A percentile compares a stretch with the other conserved stretches of the same genome.
Conservation (phyloP, 2,329 filamentous ascomycete species). For the Trichophyton verrucosum region DNA sequence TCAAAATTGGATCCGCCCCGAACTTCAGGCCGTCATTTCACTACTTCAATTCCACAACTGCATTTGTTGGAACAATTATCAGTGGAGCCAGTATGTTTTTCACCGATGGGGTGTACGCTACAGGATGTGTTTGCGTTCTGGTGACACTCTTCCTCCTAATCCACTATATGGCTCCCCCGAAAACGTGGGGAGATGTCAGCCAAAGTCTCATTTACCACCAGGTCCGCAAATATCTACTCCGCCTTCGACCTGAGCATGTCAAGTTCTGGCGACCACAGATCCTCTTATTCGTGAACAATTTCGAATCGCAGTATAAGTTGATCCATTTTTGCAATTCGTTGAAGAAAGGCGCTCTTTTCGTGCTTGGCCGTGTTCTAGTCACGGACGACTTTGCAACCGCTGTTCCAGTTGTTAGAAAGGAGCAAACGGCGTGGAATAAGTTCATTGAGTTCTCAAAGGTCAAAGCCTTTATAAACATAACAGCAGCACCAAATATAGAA, state of each 20-base stretch:
- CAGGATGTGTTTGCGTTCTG: slow-evolving; percentile 59
- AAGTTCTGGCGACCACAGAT: slow-evolving; percentile 91
- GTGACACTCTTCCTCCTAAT: slow-evolving; percentile 71
- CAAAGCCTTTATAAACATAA: slow-evolving; percentile 80
- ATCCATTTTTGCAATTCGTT: slow-evolving; percentile 87
- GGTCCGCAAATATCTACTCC: slow-evolving; percentile 73
- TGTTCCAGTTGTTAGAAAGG: slow-evolving; percentile 66
- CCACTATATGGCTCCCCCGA: slow-evolving; percentile 73
- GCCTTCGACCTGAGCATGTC: slow-evolving; percentile 76
- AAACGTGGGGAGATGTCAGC: slow-evolving; percentile 81
- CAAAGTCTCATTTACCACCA: slow-evolving; percentile 82
- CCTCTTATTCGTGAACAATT: slow-evolving; percentile 69
- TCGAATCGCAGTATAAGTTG: slow-evolving; percentile 65
- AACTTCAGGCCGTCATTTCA: slow-evolving; percentile 83
- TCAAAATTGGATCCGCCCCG: slow-evolving; percentile 76
- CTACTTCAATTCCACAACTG: slow-evolving; percentile 80
- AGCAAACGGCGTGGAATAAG: slow-evolving; percentile 72
- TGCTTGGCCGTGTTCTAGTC: slow-evolving; percentile 78
- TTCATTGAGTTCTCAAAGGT: slow-evolving; percentile 78
- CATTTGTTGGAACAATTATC: slow-evolving; percentile 58
- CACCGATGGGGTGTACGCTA: slow-evolving; percentile 69
- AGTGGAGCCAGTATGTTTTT: slow-evolving; percentile 81
- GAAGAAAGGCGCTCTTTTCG: slow-evolving; percentile 76
- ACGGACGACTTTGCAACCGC: slow-evolving; percentile 67
- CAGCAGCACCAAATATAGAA: slow-evolving; percentile 67